These are phyloP conservation scores for Agastache rugosa DNA, from an alignment of 257 asterid species.

Conservation along the genomic window DNA sequence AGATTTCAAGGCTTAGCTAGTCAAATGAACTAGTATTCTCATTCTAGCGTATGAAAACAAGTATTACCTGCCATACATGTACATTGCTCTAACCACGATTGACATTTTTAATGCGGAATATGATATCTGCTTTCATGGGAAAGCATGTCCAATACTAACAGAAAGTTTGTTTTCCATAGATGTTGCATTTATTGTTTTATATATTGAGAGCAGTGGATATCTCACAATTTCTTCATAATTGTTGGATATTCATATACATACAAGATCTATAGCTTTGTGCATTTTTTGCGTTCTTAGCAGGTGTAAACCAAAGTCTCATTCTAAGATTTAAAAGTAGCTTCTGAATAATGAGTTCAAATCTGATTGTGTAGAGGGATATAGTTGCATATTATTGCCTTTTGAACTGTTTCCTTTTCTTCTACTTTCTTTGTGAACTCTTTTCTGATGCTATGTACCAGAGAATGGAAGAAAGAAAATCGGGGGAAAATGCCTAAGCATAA, in stretches of 20 bases:
- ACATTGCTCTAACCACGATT: too few species aligned
- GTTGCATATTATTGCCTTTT: neutral
- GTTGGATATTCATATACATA: too few species aligned
- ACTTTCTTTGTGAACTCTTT: neutral
- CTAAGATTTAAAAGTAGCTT: too few species aligned
- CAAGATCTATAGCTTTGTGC: too few species aligned
- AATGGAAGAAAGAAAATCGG: neutral
- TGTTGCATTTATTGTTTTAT: neutral
- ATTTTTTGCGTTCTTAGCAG: neutral
- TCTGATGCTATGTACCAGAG: conserved; percentile 20
- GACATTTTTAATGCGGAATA: neutral
- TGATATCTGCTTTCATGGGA: neutral
- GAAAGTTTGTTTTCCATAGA: neutral
- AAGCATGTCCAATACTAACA: neutral
- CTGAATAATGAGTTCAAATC: too few species aligned
- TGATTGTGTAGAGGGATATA: neutral
- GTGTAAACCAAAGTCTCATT: neutral
- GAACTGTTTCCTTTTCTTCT: neutral
- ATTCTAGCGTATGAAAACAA: neutral
- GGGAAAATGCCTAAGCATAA: neutral
- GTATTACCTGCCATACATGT: neutral
- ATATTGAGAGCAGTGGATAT: neutral
- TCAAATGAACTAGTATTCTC: neutral
- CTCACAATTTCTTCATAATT: neutral
- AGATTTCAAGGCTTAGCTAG: neutral